Conservation (phyloP, 2,329 filamentous ascomycete species). For the Claviceps capensis region DNA sequence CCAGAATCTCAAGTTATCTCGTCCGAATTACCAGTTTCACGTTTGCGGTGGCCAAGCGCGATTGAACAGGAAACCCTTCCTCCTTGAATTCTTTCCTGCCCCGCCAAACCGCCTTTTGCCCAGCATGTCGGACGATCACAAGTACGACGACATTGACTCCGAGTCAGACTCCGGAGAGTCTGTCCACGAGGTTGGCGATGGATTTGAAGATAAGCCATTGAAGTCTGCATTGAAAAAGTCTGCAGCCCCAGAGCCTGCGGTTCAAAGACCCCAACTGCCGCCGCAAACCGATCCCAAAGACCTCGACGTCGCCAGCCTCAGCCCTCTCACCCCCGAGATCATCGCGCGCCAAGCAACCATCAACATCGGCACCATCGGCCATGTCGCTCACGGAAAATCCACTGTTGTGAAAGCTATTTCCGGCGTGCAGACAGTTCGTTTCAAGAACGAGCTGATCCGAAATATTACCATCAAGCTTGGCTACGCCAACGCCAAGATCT, state of each 20-base stretch:
- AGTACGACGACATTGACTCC: conserved; percentile 61
- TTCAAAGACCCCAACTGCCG: conserved; percentile 44
- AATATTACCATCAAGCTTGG: conserved; percentile 99
- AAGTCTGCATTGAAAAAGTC: conserved; percentile 82
- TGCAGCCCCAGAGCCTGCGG: conserved; percentile 39
- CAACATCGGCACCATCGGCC: conserved; percentile 96
- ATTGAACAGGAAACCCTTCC: background rate
- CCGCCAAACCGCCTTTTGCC: conserved; percentile 11
- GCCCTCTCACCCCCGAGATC: conserved; percentile 85
- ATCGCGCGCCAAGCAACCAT: conserved; percentile 97
- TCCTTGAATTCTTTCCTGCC: conserved; percentile 10
- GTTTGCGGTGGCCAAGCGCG: background rate
- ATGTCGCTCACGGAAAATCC: conserved; percentile 97
- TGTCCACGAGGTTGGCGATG: conserved; percentile 43
- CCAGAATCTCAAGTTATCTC: background rate
- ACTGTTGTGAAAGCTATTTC: conserved; percentile 99
- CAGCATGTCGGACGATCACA: conserved; percentile 44
- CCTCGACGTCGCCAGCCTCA: conserved; percentile 68
- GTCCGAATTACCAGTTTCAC: background rate
- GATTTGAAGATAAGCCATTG: conserved; percentile 49
- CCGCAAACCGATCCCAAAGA: conserved; percentile 88
- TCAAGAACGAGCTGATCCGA: conserved; percentile 98
- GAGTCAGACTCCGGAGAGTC: conserved; percentile 56
- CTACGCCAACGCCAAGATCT: conserved; percentile 98
- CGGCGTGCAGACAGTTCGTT: conserved; percentile 94